Percentiles rank a stretch among this genome's conserved stretches.
Conservation (phyloP, 345 rosid genomes). For the Euphorbia peplus region DNA sequence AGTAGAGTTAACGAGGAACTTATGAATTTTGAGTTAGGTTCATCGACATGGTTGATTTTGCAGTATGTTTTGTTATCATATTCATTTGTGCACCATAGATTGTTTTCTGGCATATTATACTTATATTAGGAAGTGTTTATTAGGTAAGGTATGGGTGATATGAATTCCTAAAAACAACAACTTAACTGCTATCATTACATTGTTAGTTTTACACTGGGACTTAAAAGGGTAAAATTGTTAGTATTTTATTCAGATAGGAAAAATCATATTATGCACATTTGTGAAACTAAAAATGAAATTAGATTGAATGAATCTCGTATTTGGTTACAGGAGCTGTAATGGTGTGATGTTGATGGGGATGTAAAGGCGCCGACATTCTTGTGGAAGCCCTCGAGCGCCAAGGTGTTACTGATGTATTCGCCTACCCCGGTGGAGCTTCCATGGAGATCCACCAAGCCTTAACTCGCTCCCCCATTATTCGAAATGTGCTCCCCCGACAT, state of each 20-base stretch:
- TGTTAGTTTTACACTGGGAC: too few species aligned
- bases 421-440: slow-evolving; percentile 94
- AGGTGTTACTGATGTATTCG: slow-evolving; percentile 79
- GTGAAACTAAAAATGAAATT: too few species aligned
- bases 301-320: too few species aligned
- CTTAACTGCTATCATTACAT: too few species aligned
- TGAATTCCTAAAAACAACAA: not conserved
- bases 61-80: not conserved
- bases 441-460: slow-evolving; percentile 99
- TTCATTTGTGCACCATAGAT: not conserved
- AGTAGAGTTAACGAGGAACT: not conserved
- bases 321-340: too few species aligned
- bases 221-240: too few species aligned
- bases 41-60: too few species aligned
- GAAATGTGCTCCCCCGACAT: slow-evolving; percentile 89
- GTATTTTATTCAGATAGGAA: too few species aligned
- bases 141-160: not conserved
- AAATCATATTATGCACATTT: too few species aligned
- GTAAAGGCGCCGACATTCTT: slow-evolving; percentile 83
- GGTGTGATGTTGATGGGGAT: too few species aligned
- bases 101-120: not conserved
- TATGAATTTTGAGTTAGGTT: not conserved
- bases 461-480: slow-evolving; percentile 72
- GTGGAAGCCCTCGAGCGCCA: slow-evolving; percentile 88
- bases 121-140: not conserved